Conservation (phyloP, 1,284 basidiomycete genomes). For the Xanthoconium separans region DNA sequence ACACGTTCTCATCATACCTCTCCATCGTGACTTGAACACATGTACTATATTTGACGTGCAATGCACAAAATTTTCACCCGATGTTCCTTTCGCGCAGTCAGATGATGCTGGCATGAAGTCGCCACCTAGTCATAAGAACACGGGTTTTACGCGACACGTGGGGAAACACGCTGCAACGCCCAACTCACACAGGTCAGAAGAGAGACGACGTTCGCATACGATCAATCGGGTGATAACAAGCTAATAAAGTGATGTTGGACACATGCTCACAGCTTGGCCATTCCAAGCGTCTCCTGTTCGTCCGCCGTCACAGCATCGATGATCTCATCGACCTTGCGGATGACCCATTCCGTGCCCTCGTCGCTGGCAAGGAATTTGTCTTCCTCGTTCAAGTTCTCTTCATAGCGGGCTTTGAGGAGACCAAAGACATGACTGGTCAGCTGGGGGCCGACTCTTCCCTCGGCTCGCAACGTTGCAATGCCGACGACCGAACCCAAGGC, state of each 20-base stretch:
- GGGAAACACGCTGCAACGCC: conserved; percentile 32
- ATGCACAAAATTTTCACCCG: conserved; percentile 26
- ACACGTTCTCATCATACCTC: conserved; percentile 33
- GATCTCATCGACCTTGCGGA: conserved; percentile 83
- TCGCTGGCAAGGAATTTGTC: conserved; percentile 87
- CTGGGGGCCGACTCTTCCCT: conserved; percentile 88
- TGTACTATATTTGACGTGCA: conserved; percentile 35
- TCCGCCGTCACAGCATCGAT: conserved; percentile 65
- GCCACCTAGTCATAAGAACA: conserved; percentile 27
- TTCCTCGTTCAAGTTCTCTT: conserved; percentile 63
- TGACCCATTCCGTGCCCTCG: conserved; percentile 90
- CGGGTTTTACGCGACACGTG: conserved; percentile 35
- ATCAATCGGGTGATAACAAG: conserved; percentile 35
- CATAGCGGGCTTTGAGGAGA: conserved; percentile 78
- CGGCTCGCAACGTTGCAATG: conserved; percentile 87
- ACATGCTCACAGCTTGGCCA: conserved; percentile 59
- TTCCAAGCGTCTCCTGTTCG: conserved; percentile 38
- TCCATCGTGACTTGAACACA: conserved; percentile 29
- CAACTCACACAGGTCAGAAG: conserved; percentile 18
- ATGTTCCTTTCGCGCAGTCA: conserved; percentile 22
- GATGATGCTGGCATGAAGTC: conserved; percentile 19
- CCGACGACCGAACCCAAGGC: conserved; percentile 88
- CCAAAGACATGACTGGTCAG: conserved; percentile 92
- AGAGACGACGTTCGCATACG: conserved; percentile 21
- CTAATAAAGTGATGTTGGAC: conserved; percentile 20